Evolutionary conservation across 192 early-diverging fungal species (phyloP).

Genomic region (Coemansia sp.): DNA sequence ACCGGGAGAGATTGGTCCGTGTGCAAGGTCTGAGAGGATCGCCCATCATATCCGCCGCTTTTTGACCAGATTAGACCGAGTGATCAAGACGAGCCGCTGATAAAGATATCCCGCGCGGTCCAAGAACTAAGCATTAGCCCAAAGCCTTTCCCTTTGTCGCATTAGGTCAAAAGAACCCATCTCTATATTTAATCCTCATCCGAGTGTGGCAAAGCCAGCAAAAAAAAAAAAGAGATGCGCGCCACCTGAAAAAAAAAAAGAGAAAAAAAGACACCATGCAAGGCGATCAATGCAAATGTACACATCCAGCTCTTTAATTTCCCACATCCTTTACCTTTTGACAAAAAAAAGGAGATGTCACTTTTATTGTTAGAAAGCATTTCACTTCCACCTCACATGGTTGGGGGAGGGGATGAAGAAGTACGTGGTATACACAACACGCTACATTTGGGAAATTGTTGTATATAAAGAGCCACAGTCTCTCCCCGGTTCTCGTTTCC

Average conservation of each 20-base stretch:
- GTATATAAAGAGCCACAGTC: not conserved
- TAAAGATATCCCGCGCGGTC: not conserved
- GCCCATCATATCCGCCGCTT: not conserved
- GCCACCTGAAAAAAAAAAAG: not conserved
- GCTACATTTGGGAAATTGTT: not conserved
- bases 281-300: not conserved
- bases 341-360: not conserved
- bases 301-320: not conserved
- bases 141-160: not conserved
- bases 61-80: not conserved
- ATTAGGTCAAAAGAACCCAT: not conserved
- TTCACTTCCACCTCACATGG: not conserved
- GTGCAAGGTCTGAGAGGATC: not conserved
- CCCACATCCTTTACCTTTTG: not conserved
- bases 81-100: not conserved
- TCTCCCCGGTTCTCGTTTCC: not conserved
- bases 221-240: not conserved
- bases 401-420: not conserved
- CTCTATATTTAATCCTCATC: not conserved
- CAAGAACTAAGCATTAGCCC: no score
- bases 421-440: not conserved
- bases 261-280: conserved; percentile 1
- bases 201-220: not conserved
- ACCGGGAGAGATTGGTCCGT: not conserved
- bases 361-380: not conserved